Conservation (phyloP, 2,329 filamentous ascomycete species). For the Pyrenophora teres region DNA sequence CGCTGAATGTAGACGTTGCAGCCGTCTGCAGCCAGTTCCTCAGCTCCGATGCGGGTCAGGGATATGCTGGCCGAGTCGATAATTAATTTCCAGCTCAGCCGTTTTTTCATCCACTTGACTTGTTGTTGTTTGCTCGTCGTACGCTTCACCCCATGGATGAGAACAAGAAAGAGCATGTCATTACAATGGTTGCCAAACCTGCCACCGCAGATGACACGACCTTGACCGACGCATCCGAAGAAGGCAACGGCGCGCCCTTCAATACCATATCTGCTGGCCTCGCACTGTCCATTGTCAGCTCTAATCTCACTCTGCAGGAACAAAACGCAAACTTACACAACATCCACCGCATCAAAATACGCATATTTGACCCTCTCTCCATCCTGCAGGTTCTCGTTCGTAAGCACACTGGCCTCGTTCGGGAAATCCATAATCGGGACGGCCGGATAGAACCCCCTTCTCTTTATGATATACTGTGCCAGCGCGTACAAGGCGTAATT, state of each 20-base stretch:
- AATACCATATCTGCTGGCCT: conserved; percentile 22
- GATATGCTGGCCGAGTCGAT: too few relatives aligned
- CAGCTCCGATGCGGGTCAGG: too few relatives aligned
- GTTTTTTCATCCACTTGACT: too few relatives aligned
- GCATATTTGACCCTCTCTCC: conserved; percentile 36
- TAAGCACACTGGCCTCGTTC: conserved; percentile 36
- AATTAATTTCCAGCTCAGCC: too few relatives aligned
- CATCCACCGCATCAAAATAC: conserved; percentile 37
- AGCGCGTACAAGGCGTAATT: conserved; percentile 44
- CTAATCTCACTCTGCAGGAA: background rate
- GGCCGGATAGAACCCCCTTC: conserved; percentile 38
- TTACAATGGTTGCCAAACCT: conserved; percentile 4
- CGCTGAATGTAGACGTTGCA: too few relatives aligned
- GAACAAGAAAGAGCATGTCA: conserved; percentile 12
- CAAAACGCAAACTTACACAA: conserved; percentile 26
- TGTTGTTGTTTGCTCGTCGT: too few relatives aligned
- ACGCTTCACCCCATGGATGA: conserved; percentile 20
- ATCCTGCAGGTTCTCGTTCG: conserved; percentile 41
- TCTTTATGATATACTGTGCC: conserved; percentile 36
- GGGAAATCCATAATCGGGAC: conserved; percentile 40
- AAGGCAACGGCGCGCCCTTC: conserved; percentile 28
- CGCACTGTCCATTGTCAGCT: conserved; percentile 9
- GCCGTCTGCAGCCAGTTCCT: too few relatives aligned
- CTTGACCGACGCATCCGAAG: conserved; percentile 16
- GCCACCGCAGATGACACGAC: conserved; percentile 6